Evolutionary conservation across 331 rosid species (phyloP).

Genomic region (Quercus phellos): DNA sequence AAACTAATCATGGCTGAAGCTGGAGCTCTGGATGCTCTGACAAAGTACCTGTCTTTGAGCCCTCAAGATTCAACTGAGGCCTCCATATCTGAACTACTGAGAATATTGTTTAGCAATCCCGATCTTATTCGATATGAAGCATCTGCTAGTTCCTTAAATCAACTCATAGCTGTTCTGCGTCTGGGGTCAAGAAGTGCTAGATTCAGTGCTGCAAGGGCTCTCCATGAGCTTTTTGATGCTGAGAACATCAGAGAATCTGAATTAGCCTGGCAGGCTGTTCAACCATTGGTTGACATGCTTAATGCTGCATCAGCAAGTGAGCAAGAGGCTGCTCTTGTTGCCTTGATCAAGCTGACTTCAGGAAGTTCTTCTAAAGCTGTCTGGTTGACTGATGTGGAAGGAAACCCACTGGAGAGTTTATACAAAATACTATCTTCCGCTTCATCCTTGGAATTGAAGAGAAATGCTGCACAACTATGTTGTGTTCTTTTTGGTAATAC

Average conservation of each 20-base stretch:
- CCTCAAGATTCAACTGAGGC: constrained; percentile 98
- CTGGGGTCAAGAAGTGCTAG: constrained; percentile 95
- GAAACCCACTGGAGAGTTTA: constrained; percentile 69
- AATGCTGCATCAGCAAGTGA: constrained; percentile 71
- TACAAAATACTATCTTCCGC: constrained; percentile 67
- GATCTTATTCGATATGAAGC: constrained; percentile 79
- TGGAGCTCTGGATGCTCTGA: constrained; percentile 90
- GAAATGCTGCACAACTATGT: constrained; percentile 80
- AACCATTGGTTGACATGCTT: constrained; percentile 91
- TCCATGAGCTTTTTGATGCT: constrained; percentile 68
- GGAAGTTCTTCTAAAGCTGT: constrained; percentile 60
- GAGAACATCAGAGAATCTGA: constrained; percentile 68
- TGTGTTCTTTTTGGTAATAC: constrained; percentile 55
- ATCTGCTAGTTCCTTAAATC: constrained; percentile 71
- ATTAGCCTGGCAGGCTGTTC: constrained; percentile 76
- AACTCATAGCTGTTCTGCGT: constrained; percentile 89
- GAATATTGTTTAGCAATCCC: constrained; percentile 78
- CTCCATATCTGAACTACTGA: constrained; percentile 66
- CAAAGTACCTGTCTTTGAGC: constrained; percentile 89
- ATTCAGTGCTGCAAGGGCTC: constrained; percentile 86
- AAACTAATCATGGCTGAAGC: constrained; percentile 89
- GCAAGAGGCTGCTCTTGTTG: constrained; percentile 84
- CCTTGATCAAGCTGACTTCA: constrained; percentile 68
- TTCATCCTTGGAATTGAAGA: constrained; percentile 71
- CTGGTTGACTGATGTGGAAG: constrained; percentile 64